Conservation (phyloP, 2,329 filamentous ascomycete species). For the Neonectria faginata region DNA sequence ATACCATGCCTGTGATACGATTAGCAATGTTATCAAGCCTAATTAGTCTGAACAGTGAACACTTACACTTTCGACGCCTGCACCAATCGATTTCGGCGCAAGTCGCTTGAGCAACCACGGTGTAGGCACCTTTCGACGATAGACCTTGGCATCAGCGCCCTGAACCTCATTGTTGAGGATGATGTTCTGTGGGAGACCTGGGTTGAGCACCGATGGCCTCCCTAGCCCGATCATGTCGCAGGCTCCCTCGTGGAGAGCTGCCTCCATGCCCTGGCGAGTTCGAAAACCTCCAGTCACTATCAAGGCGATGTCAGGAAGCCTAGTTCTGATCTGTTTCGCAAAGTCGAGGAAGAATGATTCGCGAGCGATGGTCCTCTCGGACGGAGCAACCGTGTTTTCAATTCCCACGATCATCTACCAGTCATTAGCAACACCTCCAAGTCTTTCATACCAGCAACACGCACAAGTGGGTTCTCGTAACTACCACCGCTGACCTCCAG, state of each 20-base stretch:
- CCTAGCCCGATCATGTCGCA: constrained; percentile 58
- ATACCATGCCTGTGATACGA: constrained; percentile 9
- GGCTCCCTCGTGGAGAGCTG: constrained; percentile 50
- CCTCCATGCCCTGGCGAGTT: constrained; percentile 57
- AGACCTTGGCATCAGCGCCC: constrained; percentile 31
- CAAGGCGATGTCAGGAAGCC: constrained; percentile 58
- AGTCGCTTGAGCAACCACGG: constrained; percentile 36
- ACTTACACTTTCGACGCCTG: constrained; percentile 39
- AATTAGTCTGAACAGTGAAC: neutral
- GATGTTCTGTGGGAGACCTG: constrained; percentile 49
- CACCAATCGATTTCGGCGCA: constrained; percentile 32
- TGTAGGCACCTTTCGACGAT: constrained; percentile 19
- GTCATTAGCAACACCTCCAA: constrained; percentile 8
- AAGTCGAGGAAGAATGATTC: constrained; percentile 79
- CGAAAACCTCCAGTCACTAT: constrained; percentile 75
- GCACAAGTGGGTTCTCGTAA: constrained; percentile 64
- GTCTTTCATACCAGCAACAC: constrained; percentile 20
- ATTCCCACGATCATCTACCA: constrained; percentile 51
- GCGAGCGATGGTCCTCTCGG: constrained; percentile 60
- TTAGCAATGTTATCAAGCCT: neutral
- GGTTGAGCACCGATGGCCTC: constrained; percentile 54
- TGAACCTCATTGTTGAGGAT: constrained; percentile 35
- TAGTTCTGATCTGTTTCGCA: constrained; percentile 61
- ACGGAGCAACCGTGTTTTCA: constrained; percentile 14
- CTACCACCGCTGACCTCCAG: constrained; percentile 75